These are phyloP conservation scores for Dichotomocladium elegans DNA, from an alignment of 371 early-diverging fungal genomes.

Conservation along the genomic window DNA sequence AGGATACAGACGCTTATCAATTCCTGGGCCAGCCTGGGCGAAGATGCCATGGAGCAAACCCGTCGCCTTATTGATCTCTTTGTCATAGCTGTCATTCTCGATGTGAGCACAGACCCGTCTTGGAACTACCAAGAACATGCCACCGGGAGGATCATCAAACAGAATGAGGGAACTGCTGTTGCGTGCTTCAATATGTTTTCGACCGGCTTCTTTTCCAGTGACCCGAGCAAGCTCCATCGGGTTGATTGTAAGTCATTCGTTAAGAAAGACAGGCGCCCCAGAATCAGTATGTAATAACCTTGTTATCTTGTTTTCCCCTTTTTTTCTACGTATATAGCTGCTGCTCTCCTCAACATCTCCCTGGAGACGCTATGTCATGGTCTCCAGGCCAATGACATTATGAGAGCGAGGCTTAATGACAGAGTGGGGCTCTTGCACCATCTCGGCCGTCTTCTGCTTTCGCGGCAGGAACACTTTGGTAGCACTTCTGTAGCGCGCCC, in stretches of 20 bases:
- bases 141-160: slow-evolving; percentile 48
- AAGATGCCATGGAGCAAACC: slow-evolving; percentile 58
- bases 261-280: no score
- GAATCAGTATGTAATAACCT: background rate
- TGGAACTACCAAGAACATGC: slow-evolving; percentile 73
- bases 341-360: slow-evolving; percentile 53
- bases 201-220: slow-evolving; percentile 72
- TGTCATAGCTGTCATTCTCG: slow-evolving; percentile 83
- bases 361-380: slow-evolving; percentile 53
- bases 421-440: slow-evolving; percentile 68
- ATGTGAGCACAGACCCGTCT: slow-evolving; percentile 81
- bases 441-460: slow-evolving; percentile 51
- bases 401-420: slow-evolving; percentile 73
- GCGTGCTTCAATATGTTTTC: slow-evolving; percentile 85
- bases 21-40: slow-evolving; percentile 36
- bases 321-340: slow-evolving; percentile 20
- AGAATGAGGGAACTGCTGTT: slow-evolving; percentile 87
- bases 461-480: slow-evolving; percentile 48
- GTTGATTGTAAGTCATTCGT: slow-evolving; percentile 62
- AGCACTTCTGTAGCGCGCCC: slow-evolving; percentile 58
- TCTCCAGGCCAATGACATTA: slow-evolving; percentile 72
- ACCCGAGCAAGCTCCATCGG: slow-evolving; percentile 62
- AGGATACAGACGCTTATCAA: slow-evolving; percentile 59
- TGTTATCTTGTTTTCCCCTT: background rate
- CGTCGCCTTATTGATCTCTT: slow-evolving; percentile 79